A percentile compares a stretch with the other conserved stretches of the same genome.
phyloP scores from a whole-genome alignment of 106 monocot genomes.

The Posidonia australis region DNA sequence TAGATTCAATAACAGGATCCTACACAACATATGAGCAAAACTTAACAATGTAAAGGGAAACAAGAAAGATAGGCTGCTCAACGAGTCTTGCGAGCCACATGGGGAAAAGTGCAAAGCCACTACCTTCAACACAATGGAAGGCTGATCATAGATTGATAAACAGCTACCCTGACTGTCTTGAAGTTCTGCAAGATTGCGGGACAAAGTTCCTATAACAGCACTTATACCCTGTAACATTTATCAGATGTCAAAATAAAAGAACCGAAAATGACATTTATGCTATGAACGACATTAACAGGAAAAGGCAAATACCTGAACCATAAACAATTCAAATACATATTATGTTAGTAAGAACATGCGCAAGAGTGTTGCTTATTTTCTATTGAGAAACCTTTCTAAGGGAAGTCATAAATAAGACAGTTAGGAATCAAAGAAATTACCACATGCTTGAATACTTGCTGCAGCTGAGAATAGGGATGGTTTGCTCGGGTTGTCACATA shows the following conservation, averaged over 20 bases:
- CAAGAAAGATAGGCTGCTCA: not conserved
- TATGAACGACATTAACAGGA: too few species aligned
- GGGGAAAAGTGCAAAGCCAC: not conserved
- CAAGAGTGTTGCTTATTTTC: not conserved
- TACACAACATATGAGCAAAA: constrained; percentile 12
- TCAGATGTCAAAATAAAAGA: not conserved
- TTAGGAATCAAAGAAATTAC: constrained; percentile 26
- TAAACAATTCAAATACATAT: not conserved
- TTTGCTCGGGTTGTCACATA: constrained; percentile 79
- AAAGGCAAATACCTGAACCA: not conserved
- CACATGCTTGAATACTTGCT: constrained; percentile 98
- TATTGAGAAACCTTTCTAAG: not conserved
- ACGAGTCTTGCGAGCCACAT: not conserved
- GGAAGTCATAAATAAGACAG: not conserved
- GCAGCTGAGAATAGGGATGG: constrained; percentile 97
- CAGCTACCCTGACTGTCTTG: constrained; percentile 76
- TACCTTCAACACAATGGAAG: constrained; percentile 59
- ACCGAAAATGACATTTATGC: too few species aligned
- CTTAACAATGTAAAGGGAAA: not conserved
- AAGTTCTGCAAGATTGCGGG: constrained; percentile 82
- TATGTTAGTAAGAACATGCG: not conserved
- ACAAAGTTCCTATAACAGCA: constrained; percentile 93
- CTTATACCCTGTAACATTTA: constrained; percentile 54
- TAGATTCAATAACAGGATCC: constrained; percentile 80
- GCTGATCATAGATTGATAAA: constrained; percentile 90